These are phyloP conservation scores for Nitzschia sp. DNA, from an alignment of 108 stramenopile genomes.

Conservation along the genomic window DNA sequence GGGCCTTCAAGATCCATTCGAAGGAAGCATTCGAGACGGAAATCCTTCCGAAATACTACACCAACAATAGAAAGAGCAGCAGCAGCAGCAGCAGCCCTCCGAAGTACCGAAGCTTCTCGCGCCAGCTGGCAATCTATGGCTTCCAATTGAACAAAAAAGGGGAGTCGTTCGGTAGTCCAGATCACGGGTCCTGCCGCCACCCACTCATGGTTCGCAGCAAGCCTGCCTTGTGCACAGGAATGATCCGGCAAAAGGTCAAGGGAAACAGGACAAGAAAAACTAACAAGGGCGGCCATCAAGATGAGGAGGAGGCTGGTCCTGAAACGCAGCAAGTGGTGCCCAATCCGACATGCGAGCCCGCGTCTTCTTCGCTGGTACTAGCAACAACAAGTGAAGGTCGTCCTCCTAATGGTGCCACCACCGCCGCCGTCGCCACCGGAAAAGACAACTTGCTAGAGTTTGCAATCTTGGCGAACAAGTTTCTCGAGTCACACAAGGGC, in stretches of 20 bases:
- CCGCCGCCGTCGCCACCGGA: background rate
- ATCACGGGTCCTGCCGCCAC: background rate
- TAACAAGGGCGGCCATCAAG: no score
- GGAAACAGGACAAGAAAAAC: background rate
- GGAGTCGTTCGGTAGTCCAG: background rate
- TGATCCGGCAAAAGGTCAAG: background rate
- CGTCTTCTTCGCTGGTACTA: background rate
- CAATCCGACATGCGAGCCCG: background rate
- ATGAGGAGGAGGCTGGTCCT: background rate
- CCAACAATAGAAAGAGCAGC: slow-evolving; percentile 29
- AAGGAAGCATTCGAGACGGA: slow-evolving; percentile 42
- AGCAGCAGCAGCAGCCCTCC: background rate
- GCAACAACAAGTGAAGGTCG: no score
- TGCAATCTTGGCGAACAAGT: background rate
- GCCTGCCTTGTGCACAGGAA: background rate
- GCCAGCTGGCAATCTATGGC: background rate
- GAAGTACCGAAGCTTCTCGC: background rate
- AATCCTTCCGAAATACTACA: slow-evolving; percentile 47
- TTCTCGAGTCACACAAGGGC: no score
- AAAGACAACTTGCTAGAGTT: background rate
- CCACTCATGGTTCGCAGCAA: background rate
- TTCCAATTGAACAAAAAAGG: background rate
- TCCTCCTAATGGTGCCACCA: background rate
- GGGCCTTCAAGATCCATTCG: slow-evolving; percentile 48
- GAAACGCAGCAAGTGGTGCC: background rate